Evolutionary conservation across 805 yeast species (phyloP).

Genomic region (Sugiyamaella americana): DNA sequence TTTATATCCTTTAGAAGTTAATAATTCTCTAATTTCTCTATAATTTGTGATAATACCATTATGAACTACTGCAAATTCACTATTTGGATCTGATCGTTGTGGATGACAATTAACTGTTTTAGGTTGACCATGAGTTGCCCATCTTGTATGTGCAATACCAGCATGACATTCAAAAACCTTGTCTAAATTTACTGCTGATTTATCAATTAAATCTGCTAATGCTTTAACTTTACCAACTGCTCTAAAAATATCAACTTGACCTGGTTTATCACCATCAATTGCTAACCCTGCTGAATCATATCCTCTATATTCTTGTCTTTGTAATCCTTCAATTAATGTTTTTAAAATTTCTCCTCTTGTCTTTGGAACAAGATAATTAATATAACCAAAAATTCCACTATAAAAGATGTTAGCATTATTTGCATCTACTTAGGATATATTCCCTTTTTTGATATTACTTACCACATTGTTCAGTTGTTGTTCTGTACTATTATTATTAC

Average conservation of each 20-base stretch:
- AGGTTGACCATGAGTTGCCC: conserved; percentile 99
- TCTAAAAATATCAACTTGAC: conserved; percentile 67
- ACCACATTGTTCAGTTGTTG: no score
- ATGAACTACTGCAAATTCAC: conserved; percentile 90
- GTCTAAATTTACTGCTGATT: conserved; percentile 41
- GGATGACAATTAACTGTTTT: conserved; percentile 87
- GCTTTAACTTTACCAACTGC: conserved; percentile 88
- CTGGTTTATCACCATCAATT: conserved; percentile 77
- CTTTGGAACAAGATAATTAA: conserved; percentile 88
- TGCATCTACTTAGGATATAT: no score
- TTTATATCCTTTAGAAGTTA: conserved; percentile 67
- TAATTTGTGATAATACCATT: conserved; percentile 97
- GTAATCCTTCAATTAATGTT: conserved; percentile 67
- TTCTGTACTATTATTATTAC: no score
- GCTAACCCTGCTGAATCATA: conserved; percentile 97
- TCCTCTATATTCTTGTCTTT: conserved; percentile 93
- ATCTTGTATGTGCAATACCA: conserved; percentile 98
- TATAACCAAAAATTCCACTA: conserved; percentile 97
- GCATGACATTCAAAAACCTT: conserved; percentile 75
- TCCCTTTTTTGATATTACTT: no score
- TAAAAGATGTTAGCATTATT: no score
- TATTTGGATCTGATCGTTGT: conserved; percentile 75
- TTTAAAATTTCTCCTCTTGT: conserved; percentile 88
- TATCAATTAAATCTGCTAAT: conserved; percentile 53
- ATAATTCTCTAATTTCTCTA: conserved; percentile 80